Percentiles rank a stretch among this genome's conserved stretches.
Conservation (phyloP, 345 rosid genomes). For the Hirschfeldia incana region DNA sequence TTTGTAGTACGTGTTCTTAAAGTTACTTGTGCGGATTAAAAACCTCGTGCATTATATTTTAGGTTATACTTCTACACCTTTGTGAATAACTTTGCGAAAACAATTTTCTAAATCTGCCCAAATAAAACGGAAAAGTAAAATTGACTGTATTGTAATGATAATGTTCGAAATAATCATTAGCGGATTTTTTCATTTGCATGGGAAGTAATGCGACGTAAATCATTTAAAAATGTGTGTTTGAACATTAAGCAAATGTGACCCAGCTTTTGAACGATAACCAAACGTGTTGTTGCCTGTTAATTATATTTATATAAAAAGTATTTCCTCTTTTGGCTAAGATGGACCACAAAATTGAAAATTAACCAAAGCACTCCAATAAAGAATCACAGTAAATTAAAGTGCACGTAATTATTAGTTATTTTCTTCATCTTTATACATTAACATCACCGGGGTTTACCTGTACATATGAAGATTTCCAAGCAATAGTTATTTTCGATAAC, state of each 20-base stretch:
- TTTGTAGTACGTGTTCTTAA: neutral
- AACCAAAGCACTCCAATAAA: conserved; percentile 35
- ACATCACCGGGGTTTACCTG: conserved; percentile 23
- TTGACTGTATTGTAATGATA: conserved; percentile 38
- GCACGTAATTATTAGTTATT: conserved; percentile 24
- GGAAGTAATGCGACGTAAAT: conserved; percentile 35
- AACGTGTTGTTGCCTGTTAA: neutral
- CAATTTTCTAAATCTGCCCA: neutral
- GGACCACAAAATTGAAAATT: conserved; percentile 29
- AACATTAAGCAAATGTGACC: conserved; percentile 13
- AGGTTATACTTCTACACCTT: neutral
- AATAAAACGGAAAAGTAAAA: conserved; percentile 20
- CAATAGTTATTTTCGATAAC: neutral
- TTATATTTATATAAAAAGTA: conserved; percentile 21
- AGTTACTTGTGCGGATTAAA: neutral
- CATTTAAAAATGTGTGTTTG: conserved; percentile 22
- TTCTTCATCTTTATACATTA: conserved; percentile 2
- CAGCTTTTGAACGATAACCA: conserved; percentile 18
- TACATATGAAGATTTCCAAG: conserved; percentile 3
- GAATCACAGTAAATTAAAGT: conserved; percentile 43
- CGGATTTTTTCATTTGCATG: conserved; percentile 35
- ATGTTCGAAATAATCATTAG: conserved; percentile 33
- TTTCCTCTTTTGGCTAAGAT: conserved; percentile 41
- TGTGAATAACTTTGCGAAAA: conserved; percentile 2
- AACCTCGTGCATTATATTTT: neutral